phyloP scores from a whole-genome alignment of 352 stramenopile genomes.

The Pythium oligandrum region DNA sequence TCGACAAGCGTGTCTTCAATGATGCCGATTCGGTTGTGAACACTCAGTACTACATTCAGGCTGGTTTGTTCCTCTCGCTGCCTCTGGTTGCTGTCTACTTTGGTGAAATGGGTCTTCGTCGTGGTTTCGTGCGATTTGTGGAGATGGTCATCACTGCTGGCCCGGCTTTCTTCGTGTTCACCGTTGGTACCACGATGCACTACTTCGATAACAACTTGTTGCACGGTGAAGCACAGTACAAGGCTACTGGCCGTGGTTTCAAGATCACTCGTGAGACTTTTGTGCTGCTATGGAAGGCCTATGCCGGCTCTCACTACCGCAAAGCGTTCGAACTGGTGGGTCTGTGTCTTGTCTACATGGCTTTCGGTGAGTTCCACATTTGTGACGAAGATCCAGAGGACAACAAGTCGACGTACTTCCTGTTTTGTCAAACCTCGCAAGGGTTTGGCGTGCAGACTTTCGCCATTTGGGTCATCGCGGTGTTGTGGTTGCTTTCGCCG shows the following conservation, averaged over 20 bases:
- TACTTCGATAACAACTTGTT: constrained; percentile 85
- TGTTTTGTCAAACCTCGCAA: constrained; percentile 68
- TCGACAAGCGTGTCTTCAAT: constrained; percentile 56
- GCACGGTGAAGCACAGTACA: constrained; percentile 75
- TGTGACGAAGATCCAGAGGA: constrained; percentile 41
- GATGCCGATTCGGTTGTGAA: constrained; percentile 70
- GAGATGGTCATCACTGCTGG: constrained; percentile 76
- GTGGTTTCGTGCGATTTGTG: constrained; percentile 65
- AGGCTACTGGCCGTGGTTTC: constrained; percentile 76
- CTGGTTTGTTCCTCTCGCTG: constrained; percentile 73
- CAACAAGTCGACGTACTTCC: constrained; percentile 39
- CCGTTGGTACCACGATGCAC: constrained; percentile 81
- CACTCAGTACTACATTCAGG: constrained; percentile 85
- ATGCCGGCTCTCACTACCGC: constrained; percentile 65
- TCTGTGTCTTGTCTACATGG: constrained; percentile 67
- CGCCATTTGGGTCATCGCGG: constrained; percentile 69
- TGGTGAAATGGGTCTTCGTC: constrained; percentile 63
- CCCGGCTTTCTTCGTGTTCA: constrained; percentile 77
- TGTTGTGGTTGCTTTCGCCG: constrained; percentile 69
- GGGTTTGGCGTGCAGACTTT: constrained; percentile 80
- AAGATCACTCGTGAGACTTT: constrained; percentile 84
- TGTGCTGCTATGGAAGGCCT: constrained; percentile 79
- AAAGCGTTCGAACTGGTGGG: constrained; percentile 78
- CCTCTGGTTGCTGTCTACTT: constrained; percentile 79
- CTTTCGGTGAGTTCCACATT: constrained; percentile 68